A percentile compares a stretch with the other conserved stretches of the same genome.
phyloP scores from a whole-genome alignment of 805 yeast species.

The Hanseniaspora meyeri region DNA sequence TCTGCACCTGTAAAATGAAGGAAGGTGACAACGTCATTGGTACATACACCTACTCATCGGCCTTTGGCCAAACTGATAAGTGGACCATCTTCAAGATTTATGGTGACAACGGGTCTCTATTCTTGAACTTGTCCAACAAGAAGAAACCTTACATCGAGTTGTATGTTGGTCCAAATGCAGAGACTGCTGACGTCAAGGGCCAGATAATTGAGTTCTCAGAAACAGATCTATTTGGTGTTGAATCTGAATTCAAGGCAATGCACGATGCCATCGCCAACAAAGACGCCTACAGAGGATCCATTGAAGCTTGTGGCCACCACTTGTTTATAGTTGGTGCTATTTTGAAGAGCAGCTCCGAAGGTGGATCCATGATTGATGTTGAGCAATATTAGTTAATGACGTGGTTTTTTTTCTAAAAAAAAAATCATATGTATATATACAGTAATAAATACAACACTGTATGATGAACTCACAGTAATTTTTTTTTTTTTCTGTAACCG shows the following conservation, averaged over 20 bases:
- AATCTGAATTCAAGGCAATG: conserved; percentile 43
- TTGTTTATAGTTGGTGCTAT: conserved; percentile 83
- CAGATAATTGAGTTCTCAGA: conserved; percentile 29
- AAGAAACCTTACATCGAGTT: conserved; percentile 30
- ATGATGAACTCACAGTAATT: no score
- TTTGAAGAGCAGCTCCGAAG: conserved; percentile 49
- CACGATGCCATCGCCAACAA: conserved; percentile 62
- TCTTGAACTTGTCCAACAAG: conserved; percentile 46
- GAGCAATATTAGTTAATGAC: conserved; percentile 20
- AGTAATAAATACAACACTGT: no score
- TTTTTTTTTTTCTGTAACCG: no score
- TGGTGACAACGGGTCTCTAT: conserved; percentile 68
- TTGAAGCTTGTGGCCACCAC: conserved; percentile 80
- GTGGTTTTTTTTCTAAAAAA: not conserved
- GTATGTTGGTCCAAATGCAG: conserved; percentile 23
- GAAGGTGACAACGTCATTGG: conserved; percentile 54
- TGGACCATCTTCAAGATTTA: conserved; percentile 53
- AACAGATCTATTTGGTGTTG: conserved; percentile 43
- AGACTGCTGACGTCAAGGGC: conserved; percentile 22
- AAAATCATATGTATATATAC: no score
- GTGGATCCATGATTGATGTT: conserved; percentile 41
- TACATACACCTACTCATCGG: conserved; percentile 75
- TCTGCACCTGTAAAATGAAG: conserved; percentile 50
- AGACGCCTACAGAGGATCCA: conserved; percentile 43
- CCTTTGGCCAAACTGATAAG: conserved; percentile 72